phyloP scores from a whole-genome alignment of 345 rosid species.

The Camelina hispida region DNA sequence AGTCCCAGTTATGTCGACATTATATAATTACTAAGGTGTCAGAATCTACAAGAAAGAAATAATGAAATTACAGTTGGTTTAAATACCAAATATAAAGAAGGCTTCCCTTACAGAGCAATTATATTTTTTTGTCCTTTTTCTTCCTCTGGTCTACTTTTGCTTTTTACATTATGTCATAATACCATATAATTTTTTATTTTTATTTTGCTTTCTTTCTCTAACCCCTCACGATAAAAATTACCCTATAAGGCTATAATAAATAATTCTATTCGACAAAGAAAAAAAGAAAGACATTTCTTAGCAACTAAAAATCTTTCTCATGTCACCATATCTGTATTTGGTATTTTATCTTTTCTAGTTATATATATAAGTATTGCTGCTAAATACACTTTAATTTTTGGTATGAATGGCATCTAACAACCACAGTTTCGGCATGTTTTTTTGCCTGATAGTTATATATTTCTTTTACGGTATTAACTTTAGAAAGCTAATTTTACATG shows the following conservation, averaged over 20 bases:
- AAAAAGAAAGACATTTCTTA: neutral
- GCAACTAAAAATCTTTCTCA: conserved; percentile 9
- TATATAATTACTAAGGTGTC: conserved; percentile 40
- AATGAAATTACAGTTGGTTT: conserved; percentile 32
- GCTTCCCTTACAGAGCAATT: conserved; percentile 29
- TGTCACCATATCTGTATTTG: neutral
- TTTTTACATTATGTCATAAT: conserved; percentile 32
- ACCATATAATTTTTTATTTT: conserved; percentile 9
- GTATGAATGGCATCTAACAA: neutral
- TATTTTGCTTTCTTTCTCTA: conserved; percentile 9
- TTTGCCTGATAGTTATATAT: neutral
- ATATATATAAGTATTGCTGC: too few species aligned
- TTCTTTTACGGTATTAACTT: too few species aligned
- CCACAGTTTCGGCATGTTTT: neutral
- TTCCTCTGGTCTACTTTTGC: conserved; percentile 29
- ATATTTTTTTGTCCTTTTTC: conserved; percentile 34
- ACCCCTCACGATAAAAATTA: conserved; percentile 16
- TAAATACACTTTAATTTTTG: neutral
- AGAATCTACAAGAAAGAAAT: conserved; percentile 32
- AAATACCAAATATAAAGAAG: conserved; percentile 31
- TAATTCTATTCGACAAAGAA: neutral
- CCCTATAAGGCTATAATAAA: neutral
- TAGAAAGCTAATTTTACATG: neutral
- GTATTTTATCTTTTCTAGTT: neutral
- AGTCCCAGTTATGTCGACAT: conserved; percentile 44